A percentile compares a stretch with the other conserved stretches of the same genome.
These are phyloP conservation scores for Botryococcus braunii DNA, from an alignment of 163 green algal genomes.

Conservation along the genomic window DNA sequence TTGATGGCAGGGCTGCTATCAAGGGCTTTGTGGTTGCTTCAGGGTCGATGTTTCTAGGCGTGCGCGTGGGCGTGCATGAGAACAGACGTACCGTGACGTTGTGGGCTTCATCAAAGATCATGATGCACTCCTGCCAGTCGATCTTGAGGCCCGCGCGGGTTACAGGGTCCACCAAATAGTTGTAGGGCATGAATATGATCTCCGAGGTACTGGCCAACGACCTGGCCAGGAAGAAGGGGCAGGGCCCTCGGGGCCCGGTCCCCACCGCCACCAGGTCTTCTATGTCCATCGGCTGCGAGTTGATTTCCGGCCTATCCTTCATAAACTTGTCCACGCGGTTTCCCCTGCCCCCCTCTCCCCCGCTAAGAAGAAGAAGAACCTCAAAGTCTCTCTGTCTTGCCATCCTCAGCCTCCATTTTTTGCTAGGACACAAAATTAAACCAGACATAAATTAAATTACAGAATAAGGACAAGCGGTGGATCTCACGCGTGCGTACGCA, in stretches of 20 bases:
- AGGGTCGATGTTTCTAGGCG: too few species aligned
- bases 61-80: too few species aligned
- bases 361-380: too few species aligned
- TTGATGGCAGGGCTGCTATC: too few species aligned
- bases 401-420: too few species aligned
- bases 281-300: conserved; percentile 72
- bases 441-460: too few species aligned
- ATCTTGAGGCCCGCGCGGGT: conserved; percentile 29
- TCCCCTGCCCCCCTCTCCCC: conserved; percentile 27
- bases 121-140: conserved; percentile 53
- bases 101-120: conserved; percentile 97
- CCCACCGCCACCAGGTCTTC: conserved; percentile 77
- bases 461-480: too few species aligned
- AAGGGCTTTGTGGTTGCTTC: too few species aligned
- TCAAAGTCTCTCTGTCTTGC: too few species aligned
- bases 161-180: conserved; percentile 88
- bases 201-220: conserved; percentile 58
- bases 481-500: too few species aligned
- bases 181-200: conserved; percentile 96
- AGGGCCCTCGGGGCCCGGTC: conserved; percentile 34
- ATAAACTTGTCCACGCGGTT: conserved; percentile 32
- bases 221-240: conserved; percentile 80
- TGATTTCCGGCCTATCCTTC: conserved; percentile 32
- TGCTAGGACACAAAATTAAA: too few species aligned
- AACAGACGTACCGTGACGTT: conserved; percentile 72